Base-by-base conservation (phyloP, 164 flowering plant species). In the Magnolia changhungtana region DNA sequence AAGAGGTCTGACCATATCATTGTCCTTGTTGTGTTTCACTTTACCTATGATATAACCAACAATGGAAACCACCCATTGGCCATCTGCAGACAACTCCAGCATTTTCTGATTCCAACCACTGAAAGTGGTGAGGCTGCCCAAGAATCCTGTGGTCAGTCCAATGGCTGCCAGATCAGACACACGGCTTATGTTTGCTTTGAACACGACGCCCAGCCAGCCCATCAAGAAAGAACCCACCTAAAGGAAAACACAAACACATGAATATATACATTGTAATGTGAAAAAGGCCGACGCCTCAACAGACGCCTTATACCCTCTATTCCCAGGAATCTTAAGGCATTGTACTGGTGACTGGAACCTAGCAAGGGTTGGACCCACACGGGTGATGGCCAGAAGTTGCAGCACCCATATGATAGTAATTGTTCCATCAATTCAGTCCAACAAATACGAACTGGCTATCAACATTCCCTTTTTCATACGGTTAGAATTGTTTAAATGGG, bases 71-170 rank as follows among this genome's bases (percentile, higher is more conserved):
- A 85, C 82, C 97, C 99, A 96, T 18, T 82, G 86, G 75, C 95
- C 97, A 31, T 85, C 67, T 63, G 82, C 88, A 76, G 90, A 81
- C 45, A 92, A 95, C 21, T 92, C 94, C 69, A 96, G 89, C 97
- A 96, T 94, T 80, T 92, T 90, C 87, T 94, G 99, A 76, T 91
- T 94, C 99, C 97, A 96, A n/a, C 94, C 96, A 63, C 98, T 96
- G 85, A 94, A 96, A 67, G 99, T 96, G 55, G 99, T 94, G 51
- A 94, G 92, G 80, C 99, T 96, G 82, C 99, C 99, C 78, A 96
- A 77, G 82, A 89, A 94, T 78, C 99, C 99, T 9, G 99, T 96
- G 31, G 91, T 83, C 78, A 94, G 75, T 68, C 96, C 99, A 51
- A 94, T 84, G 31, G 94, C 97, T 21, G 94, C 82, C 77, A 81